phyloP scores from a whole-genome alignment of 169 alveolate genomes.

The Eimeria sp. region DNA sequence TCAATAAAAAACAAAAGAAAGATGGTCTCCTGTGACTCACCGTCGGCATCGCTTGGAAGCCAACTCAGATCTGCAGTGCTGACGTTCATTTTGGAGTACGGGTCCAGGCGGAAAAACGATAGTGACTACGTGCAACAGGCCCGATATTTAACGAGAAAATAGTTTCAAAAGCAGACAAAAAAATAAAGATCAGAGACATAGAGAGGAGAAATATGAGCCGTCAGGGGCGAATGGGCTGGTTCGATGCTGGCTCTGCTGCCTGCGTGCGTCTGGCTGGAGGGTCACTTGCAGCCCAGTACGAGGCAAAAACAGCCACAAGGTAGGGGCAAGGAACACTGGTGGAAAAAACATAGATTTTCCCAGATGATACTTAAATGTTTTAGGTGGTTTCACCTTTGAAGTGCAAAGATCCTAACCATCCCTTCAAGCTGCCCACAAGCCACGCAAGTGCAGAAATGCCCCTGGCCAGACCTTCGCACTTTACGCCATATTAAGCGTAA shows the following conservation, averaged over 20 bases:
- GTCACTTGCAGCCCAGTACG: constrained; percentile 26
- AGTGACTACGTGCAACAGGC: background rate
- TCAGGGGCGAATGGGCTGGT: constrained; percentile 3
- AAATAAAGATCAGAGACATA: background rate
- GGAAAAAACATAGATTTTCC: background rate
- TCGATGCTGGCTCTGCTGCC: constrained; percentile 34
- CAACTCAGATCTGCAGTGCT: constrained; percentile 80
- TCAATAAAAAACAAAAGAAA: background rate
- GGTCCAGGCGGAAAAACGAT: constrained; percentile 14
- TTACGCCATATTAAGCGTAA: background rate
- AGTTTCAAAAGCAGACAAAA: background rate
- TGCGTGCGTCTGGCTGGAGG: constrained; percentile 53
- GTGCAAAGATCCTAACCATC: background rate
- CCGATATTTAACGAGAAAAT: background rate
- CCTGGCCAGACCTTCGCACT: background rate
- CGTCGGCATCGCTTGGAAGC: constrained; percentile 83
- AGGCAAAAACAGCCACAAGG: background rate
- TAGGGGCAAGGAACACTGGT: background rate
- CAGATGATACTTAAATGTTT: background rate
- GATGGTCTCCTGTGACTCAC: background rate
- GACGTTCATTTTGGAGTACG: constrained; percentile 11
- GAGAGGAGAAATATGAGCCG: too few species aligned
- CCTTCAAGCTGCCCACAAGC: background rate
- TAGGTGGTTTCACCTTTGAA: background rate
- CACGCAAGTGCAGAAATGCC: constrained; percentile 12